A percentile compares a stretch with the other conserved stretches of the same genome.
Evolutionary conservation across 2,329 filamentous ascomycete species (phyloP).

Genomic region (Fonsecaea pedrosoi): DNA sequence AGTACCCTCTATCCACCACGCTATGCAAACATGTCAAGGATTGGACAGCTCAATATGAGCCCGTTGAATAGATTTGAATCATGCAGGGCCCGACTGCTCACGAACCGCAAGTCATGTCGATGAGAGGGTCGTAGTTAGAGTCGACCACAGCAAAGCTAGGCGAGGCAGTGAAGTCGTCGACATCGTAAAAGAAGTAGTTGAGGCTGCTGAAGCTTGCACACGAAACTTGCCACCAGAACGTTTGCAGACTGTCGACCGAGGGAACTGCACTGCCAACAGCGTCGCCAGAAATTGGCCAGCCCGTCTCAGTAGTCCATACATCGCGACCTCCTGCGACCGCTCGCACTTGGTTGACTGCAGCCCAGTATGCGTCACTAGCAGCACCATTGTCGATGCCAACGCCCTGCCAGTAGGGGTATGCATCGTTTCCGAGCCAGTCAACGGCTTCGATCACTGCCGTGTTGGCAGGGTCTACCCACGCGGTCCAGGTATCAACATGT

Average conservation of each 20-base stretch:
- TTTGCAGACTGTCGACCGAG: constrained; percentile 71
- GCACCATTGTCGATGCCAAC: constrained; percentile 60
- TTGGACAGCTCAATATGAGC: constrained; percentile 17
- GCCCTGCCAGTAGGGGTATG: constrained; percentile 71
- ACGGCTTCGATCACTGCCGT: constrained; percentile 65
- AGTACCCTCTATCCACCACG: constrained; percentile 10
- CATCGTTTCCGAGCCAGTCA: constrained; percentile 70
- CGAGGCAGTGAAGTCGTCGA: constrained; percentile 69
- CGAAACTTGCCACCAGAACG: constrained; percentile 80
- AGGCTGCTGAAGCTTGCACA: constrained; percentile 70
- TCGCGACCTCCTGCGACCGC: constrained; percentile 66
- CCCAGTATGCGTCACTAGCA: constrained; percentile 61
- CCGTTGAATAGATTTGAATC: background rate
- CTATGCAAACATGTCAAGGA: constrained; percentile 26
- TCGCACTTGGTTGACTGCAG: constrained; percentile 46
- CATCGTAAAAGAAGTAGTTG: constrained; percentile 79
- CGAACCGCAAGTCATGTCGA: constrained; percentile 46
- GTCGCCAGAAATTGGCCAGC: constrained; percentile 78
- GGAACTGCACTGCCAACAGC: constrained; percentile 68
- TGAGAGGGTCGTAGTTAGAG: constrained; percentile 46
- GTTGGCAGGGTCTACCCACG: constrained; percentile 66
- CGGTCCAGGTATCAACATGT: constrained; percentile 73
- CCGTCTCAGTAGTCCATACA: constrained; percentile 88
- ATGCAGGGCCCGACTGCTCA: background rate
- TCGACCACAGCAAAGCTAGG: constrained; percentile 76